Evolutionary conservation across 768 basidiomycete genomes (phyloP).

Genomic region (Hemileccinum rubropunctum): DNA sequence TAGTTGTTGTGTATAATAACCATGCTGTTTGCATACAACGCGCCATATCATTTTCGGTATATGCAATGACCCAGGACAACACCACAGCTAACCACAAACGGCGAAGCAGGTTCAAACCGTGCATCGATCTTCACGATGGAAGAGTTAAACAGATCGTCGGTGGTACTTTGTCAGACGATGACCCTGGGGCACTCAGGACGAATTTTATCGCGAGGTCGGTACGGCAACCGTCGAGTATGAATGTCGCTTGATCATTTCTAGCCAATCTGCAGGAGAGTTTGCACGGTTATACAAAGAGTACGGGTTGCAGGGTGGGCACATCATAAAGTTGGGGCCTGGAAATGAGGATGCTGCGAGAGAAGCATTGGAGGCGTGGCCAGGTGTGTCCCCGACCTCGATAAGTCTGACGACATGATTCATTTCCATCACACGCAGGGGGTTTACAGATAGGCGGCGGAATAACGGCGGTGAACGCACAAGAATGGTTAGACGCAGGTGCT

Average conservation of each 20-base stretch:
- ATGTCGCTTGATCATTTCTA: constrained; percentile 30
- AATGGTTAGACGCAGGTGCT: constrained; percentile 88
- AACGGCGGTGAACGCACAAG: constrained; percentile 68
- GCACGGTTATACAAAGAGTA: constrained; percentile 73
- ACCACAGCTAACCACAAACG: constrained; percentile 23
- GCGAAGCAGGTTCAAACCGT: constrained; percentile 74
- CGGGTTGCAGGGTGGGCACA: constrained; percentile 81
- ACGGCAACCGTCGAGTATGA: neutral
- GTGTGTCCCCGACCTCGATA: constrained; percentile 33
- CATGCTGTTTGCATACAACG: constrained; percentile 3
- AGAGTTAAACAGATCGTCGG: constrained; percentile 98
- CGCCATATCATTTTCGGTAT: neutral
- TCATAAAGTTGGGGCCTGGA: constrained; percentile 91
- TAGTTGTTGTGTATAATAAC: constrained; percentile 29
- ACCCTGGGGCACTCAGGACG: constrained; percentile 63
- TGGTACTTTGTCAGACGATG: constrained; percentile 76
- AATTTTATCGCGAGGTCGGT: constrained; percentile 87
- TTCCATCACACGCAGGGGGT: constrained; percentile 44
- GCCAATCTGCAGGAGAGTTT: constrained; percentile 77
- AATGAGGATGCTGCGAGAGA: constrained; percentile 89
- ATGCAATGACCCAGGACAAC: neutral
- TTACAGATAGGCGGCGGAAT: constrained; percentile 96
- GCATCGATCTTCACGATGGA: constrained; percentile 95
- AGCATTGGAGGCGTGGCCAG: constrained; percentile 82
- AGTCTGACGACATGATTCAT: constrained; percentile 1